Evolutionary conservation across 257 asterid species (phyloP), one percentile per base, ranked within the genome.

Genomic region (Plectranthus barbatus): DNA sequence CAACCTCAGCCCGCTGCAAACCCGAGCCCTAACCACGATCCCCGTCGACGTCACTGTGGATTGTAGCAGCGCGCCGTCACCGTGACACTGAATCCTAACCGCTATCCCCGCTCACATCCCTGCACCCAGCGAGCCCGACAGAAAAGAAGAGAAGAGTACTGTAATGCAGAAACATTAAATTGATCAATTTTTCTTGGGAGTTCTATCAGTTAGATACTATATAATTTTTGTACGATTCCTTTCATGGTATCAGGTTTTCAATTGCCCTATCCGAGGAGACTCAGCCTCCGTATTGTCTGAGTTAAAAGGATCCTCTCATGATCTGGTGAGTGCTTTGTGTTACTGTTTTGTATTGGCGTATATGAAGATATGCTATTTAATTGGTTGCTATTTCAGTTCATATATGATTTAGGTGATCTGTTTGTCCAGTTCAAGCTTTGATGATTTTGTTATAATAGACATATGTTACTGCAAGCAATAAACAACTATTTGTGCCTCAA

Each of bases 261-360:
- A 90, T 70, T 93, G 99, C 71, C 99, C 97, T 39, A 93, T 93
- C 61, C 84, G 96, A 67, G 90, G 78, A 76, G 97, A 93, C 79
- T 93, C 97, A 50, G 96, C 97, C 15, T 61, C 86, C 33, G 87
- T 93, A 45, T 69, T 93, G 74, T 67, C 96, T 47, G 99, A 85
- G 77, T 67, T 93, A 62, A 90, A 81, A 77, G 80, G 59, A 74
- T 93, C 97, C 40, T 85, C 99, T 36, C 99, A 90, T 75, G 99
- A 93, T 71, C 77, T 93, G 96, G 97, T 93, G 71, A 84, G 95
- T 68, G 42, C 18, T 49, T 62, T 62, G 50, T 37, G 57, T 11
- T 74, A 40, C 67, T 26, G 19, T 57, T 53, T 60, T 26, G 59
- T 50, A 50, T 62, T 39, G 15, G 31, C 42, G 68, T 34, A 24